These are phyloP conservation scores for Inga oerstediana DNA, from an alignment of 306 rosid species.

Conservation along the genomic window DNA sequence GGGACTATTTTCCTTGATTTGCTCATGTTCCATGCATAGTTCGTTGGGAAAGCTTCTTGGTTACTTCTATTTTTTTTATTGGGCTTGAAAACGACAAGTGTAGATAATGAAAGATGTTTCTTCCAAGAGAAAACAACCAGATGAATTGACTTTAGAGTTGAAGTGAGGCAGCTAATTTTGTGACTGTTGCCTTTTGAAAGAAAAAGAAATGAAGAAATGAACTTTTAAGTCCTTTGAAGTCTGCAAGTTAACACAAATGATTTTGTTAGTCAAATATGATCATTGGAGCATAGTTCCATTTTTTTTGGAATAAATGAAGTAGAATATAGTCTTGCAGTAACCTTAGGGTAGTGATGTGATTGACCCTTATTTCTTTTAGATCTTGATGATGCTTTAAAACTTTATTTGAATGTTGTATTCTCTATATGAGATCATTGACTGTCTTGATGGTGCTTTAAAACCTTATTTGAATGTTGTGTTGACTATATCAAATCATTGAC, in stretches of 20 bases:
- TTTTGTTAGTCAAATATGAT: background rate
- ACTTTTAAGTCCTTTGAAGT: no score
- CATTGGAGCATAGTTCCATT: background rate
- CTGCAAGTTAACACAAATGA: no score
- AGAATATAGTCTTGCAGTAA: no score
- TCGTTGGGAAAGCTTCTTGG: background rate
- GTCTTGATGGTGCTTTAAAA: no score
- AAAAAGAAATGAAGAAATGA: no score
- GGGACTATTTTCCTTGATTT: background rate
- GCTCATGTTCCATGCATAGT: no score
- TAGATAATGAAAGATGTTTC: background rate
- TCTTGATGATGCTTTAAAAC: slow-evolving; percentile 10
- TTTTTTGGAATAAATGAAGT: no score
- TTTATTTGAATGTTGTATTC: background rate
- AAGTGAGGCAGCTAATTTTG: background rate
- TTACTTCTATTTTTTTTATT: background rate
- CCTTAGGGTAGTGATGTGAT: no score
- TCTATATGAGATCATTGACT: slow-evolving; percentile 1
- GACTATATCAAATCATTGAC: background rate
- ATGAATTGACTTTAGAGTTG: background rate
- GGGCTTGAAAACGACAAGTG: background rate
- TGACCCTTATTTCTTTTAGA: no score
- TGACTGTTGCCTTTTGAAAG: background rate
- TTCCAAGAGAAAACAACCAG: background rate
- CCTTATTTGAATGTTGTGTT: no score